Conservation (phyloP, 2,329 filamentous ascomycete species). For the Aspergillus novoparasiticus region DNA sequence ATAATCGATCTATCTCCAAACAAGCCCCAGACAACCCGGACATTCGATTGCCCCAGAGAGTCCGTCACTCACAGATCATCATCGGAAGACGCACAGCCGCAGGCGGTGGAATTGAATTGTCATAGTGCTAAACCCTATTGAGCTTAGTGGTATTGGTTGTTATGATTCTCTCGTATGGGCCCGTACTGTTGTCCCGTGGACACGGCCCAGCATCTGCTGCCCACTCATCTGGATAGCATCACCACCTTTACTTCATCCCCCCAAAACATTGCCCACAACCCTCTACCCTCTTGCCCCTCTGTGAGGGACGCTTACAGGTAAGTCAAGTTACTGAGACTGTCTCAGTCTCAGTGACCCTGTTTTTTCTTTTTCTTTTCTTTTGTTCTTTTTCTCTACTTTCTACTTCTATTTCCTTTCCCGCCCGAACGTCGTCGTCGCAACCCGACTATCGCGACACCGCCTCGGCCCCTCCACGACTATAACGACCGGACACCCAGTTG, state of each 20-base stretch:
- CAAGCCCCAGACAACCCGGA: not conserved
- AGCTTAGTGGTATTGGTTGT: constrained; percentile 4
- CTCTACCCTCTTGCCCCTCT: constrained; percentile 19
- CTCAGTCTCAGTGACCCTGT: not conserved
- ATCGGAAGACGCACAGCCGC: constrained; percentile 15
- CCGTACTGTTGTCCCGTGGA: constrained; percentile 16
- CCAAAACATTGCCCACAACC: constrained; percentile 11
- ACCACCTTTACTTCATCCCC: constrained; percentile 11
- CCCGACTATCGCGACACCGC: constrained; percentile 38
- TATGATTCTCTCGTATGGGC: constrained; percentile 4
- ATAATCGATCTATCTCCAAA: constrained; percentile 6
- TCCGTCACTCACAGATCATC: constrained; percentile 7
- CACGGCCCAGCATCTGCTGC: constrained; percentile 8
- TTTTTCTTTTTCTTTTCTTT: constrained; percentile 10
- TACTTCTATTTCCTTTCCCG: constrained; percentile 7
- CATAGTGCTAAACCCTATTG: not conserved
- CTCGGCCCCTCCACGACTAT: constrained; percentile 32
- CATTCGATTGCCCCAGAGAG: constrained; percentile 6
- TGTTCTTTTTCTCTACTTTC: constrained; percentile 2
- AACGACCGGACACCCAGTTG: constrained; percentile 21
- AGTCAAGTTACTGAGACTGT: constrained; percentile 17
- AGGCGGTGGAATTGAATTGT: constrained; percentile 9
- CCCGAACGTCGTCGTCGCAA: constrained; percentile 17
- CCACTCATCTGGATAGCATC: constrained; percentile 10
- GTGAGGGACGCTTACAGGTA: constrained; percentile 26